Conservation (phyloP, 768 basidiomycete genomes). For the Tylopilus sp. region DNA sequence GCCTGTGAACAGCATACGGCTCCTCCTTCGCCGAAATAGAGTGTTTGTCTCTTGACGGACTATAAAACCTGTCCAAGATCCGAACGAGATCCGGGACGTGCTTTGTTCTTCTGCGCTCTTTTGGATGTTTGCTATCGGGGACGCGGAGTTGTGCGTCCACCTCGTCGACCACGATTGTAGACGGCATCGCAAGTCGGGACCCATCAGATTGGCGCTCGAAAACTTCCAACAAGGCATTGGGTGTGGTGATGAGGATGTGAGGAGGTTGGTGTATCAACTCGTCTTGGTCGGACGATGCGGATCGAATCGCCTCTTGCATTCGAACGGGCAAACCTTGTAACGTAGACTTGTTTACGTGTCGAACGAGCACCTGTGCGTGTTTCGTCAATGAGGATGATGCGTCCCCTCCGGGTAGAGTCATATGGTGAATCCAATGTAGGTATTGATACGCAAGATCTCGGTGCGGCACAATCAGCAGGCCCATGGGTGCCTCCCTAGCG, state of each 20-base stretch:
- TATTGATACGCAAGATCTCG: slow-evolving; percentile 69
- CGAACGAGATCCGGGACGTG: slow-evolving; percentile 60
- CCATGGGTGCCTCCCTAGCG: slow-evolving; percentile 38
- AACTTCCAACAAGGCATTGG: slow-evolving; percentile 62
- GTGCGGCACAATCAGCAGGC: slow-evolving; percentile 69
- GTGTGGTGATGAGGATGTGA: slow-evolving; percentile 69
- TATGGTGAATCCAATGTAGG: slow-evolving; percentile 58
- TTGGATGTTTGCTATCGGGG: slow-evolving; percentile 36
- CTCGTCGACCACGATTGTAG: slow-evolving; percentile 69
- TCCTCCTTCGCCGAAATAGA: neutral
- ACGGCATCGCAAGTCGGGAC: slow-evolving; percentile 45
- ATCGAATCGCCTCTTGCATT: slow-evolving; percentile 29
- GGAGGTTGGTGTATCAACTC: slow-evolving; percentile 45
- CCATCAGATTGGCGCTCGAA: slow-evolving; percentile 40
- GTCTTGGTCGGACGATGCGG: slow-evolving; percentile 31
- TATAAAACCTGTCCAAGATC: slow-evolving; percentile 57
- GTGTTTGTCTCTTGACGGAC: slow-evolving; percentile 24
- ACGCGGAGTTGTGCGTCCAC: slow-evolving; percentile 67
- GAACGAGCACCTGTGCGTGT: slow-evolving; percentile 60
- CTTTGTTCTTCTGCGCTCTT: slow-evolving; percentile 37
- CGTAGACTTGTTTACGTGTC: slow-evolving; percentile 37
- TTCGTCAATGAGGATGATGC: slow-evolving; percentile 35
- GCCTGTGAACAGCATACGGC: slow-evolving; percentile 24
- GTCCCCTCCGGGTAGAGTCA: slow-evolving; percentile 35
- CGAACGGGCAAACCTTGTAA: slow-evolving; percentile 19